phyloP scores from a whole-genome alignment of 2,329 filamentous ascomycete species.

The Tolypocladium guangdongense region DNA sequence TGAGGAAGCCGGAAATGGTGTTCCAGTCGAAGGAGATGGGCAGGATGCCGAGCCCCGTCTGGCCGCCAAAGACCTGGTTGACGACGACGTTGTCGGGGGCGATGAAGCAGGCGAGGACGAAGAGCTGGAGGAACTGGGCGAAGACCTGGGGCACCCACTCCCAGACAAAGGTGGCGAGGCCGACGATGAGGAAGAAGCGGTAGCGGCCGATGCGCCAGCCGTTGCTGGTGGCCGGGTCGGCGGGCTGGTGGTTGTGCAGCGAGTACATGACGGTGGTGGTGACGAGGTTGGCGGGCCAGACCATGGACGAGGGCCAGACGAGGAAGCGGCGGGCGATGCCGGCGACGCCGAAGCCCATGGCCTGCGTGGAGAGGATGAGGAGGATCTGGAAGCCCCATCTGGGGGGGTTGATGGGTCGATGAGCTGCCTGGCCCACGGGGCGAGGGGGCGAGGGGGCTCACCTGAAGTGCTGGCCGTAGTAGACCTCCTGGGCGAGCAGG shows the following conservation, averaged over 20 bases:
- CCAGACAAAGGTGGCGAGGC: constrained; percentile 39
- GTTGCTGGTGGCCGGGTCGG: constrained; percentile 37
- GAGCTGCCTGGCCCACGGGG: too few relatives aligned
- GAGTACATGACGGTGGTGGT: constrained; percentile 53
- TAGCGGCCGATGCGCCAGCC: constrained; percentile 50
- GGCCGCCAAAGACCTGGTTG: constrained; percentile 54
- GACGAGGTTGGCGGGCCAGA: constrained; percentile 51
- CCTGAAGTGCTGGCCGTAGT: constrained; percentile 39
- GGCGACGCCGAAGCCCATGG: constrained; percentile 53
- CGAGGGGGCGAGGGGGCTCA: not conserved
- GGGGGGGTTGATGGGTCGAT: too few relatives aligned
- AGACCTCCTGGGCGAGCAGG: constrained; percentile 29
- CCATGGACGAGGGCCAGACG: constrained; percentile 50
- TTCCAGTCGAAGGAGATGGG: constrained; percentile 54
- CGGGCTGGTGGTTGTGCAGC: constrained; percentile 47
- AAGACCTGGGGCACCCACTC: constrained; percentile 47
- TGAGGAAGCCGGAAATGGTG: not conserved
- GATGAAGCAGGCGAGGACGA: constrained; percentile 51
- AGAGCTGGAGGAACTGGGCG: constrained; percentile 44
- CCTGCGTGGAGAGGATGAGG: constrained; percentile 47
- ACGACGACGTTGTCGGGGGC: constrained; percentile 47
- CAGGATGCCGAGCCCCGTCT: constrained; percentile 46
- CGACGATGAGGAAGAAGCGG: constrained; percentile 41
- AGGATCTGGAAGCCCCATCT: constrained; percentile 42
- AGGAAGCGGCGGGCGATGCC: constrained; percentile 48